Percentiles rank a stretch among this genome's conserved stretches.
phyloP scores from a whole-genome alignment of 179 eudicot genomes.

The Kewa caespitosa region DNA sequence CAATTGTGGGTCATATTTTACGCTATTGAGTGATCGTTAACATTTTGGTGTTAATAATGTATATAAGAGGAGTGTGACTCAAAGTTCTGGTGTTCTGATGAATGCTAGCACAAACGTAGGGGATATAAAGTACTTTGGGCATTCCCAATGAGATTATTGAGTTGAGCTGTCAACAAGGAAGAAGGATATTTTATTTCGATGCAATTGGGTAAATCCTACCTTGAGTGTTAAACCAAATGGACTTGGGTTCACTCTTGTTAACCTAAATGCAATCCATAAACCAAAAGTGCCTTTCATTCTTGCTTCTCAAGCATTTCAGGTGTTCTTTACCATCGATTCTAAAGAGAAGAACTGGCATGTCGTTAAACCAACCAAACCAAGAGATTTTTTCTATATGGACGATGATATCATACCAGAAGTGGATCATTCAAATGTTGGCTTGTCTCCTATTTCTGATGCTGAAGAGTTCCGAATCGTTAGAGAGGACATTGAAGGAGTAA shows the following conservation, averaged over 20 bases:
- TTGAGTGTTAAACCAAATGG: slow-evolving; percentile 5
- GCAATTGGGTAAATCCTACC: slow-evolving; percentile 22
- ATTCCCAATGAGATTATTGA: slow-evolving; percentile 12
- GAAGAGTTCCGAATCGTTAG: background rate
- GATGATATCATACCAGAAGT: slow-evolving; percentile 18
- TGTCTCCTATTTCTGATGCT: background rate
- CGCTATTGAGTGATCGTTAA: no score
- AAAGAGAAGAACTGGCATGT: slow-evolving; percentile 10
- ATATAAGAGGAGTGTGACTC: slow-evolving; percentile 14
- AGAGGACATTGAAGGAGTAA: slow-evolving; percentile 5
- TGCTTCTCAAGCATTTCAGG: slow-evolving; percentile 11
- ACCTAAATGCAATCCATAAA: background rate
- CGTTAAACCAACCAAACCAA: slow-evolving; percentile 3
- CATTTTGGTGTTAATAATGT: no score
- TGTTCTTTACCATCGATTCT: background rate
- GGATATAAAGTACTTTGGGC: slow-evolving; percentile 9
- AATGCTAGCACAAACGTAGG: background rate
- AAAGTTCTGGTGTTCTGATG: slow-evolving; percentile 16
- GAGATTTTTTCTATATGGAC: slow-evolving; percentile 19
- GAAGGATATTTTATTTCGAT: slow-evolving; percentile 9
- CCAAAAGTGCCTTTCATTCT: slow-evolving; percentile 16
- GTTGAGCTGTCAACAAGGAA: background rate
- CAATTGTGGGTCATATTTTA: no score
- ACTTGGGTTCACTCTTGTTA: slow-evolving; percentile 9
- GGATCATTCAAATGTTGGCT: background rate